Evolutionary conservation across 208 protist genomes (phyloP), one percentile per base, ranked within the genome.

Genomic region (Spironucleus salmonicida): DNA sequence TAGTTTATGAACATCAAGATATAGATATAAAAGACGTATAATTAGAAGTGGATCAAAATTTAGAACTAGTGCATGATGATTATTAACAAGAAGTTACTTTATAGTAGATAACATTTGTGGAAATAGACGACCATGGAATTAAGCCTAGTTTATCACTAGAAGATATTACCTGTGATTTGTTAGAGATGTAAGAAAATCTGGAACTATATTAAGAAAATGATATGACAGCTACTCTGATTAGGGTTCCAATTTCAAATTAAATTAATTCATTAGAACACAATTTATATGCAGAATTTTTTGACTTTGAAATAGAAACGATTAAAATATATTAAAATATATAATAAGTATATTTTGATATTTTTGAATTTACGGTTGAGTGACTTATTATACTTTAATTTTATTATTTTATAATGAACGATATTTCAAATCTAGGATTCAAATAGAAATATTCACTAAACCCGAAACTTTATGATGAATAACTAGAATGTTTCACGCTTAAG

Each of bases 321-420:
- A n/a, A 58, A 71, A 71, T n/a, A 58, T 59, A 71, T 58, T n/a
- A 57, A 71, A 58, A 71, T 58, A 71, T 59, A 58, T 71, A n/a
- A 57, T 59, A 57, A 71, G 27, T 71, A 71, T 58, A 27, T n/a
- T n/a, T n/a, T 58, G 27, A 71, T 58, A 71, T 71, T 27, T 58
- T 71, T 57, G 27, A 59, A 71, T 59, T 58, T 58, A 57, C 40
- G 49, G 49, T 71, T 71, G 27, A 58, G 49, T 71, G 49, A 71
- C 49, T 71, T 27, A 71, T 71, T 57, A 58, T 58, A 59, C 49
- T 58, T 71, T n/a, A 71, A 57, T 27, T 59, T 71, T 71, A 59
- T 71, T 58, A n/a, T 71, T 59, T 71, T n/a, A 59, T n/a, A n/a
- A 71, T 71, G 27, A 71, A 57, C 40, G 27, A 58, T 71, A 57